Evolutionary conservation across 768 basidiomycete genomes (phyloP), one percentile per base, ranked within the genome.

Genomic region (Naganishia onofrii): DNA sequence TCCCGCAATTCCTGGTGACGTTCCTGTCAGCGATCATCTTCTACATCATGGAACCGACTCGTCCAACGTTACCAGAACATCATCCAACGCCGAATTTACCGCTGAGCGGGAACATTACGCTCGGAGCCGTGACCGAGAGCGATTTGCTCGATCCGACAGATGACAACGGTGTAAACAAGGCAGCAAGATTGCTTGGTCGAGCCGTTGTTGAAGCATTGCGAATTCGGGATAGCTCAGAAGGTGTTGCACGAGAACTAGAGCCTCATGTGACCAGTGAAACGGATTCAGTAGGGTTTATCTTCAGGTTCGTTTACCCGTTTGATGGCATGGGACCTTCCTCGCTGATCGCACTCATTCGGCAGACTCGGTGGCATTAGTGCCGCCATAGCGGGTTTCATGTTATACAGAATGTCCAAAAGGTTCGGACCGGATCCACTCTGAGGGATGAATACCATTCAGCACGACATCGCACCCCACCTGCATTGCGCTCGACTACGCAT

Each of bases 1-100:
- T 96, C 8, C 95, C 95, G 0, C 95, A 98, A 76, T 94, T 97
- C 81, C 84, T 98, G 48, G 89, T 94, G 36, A 94, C 91, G 0
- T 92, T 88, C 28, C 80, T 97, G 5, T 88, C 92, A 0, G 87
- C 93, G 12, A 82, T 94, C 71, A 85, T 97, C 55, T 96, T 98
- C 76, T 90, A 90, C 19, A 81, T 96, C 5, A 84, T 93, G 71
- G 93, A 95, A 70, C 88, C 90, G 5, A 75, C 74, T 3, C 70
- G 74, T 32, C 55, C 72, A 8, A n/a, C 78, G 10, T 72, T 79
- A 36, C 73, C 72, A 1, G 71, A 76, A 34, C 73, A 73, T 67
- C 79, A 78, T 36, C 67, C 73, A 48, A 73, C 26, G 51, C 72
- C 71, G 15, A 72, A 68, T 17, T 58, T 73, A 26, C 77, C 75